Evolutionary conservation across 441 rosid species (phyloP).

Genomic region (Eutrema salsugineum): DNA sequence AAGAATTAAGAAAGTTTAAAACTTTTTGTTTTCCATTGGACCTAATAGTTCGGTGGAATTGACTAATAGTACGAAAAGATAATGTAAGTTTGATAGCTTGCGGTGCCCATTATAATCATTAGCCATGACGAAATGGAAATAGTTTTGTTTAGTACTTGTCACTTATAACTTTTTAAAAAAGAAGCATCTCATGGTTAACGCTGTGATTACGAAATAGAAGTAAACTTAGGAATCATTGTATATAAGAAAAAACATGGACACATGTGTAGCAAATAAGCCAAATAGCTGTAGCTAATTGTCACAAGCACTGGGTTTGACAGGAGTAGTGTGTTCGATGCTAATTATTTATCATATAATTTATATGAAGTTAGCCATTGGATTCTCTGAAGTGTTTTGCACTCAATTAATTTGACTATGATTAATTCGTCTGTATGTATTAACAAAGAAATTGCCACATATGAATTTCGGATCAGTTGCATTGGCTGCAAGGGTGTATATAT

Average conservation of each 20-base stretch:
- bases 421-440: too few species aligned
- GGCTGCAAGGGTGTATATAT: too few species aligned
- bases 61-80: neutral
- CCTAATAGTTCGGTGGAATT: conserved; percentile 3
- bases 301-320: neutral
- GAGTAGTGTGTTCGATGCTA: neutral
- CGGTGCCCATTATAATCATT: neutral
- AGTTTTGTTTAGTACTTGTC: neutral
- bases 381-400: too few species aligned
- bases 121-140: conserved; percentile 4
- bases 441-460: too few species aligned
- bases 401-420: too few species aligned
- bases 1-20: neutral
- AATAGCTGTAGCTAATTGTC: neutral
- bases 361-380: too few species aligned
- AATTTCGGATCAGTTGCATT: too few species aligned
- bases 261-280: neutral
- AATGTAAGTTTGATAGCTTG: conserved; percentile 5
- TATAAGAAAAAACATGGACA: neutral
- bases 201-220: neutral
- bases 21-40: neutral
- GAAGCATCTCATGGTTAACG: neutral
- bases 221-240: neutral
- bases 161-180: neutral
- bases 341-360: too few species aligned